Base-by-base conservation (phyloP, 495 filamentous ascomycete species). In the Aspergillus olivimuriae region DNA sequence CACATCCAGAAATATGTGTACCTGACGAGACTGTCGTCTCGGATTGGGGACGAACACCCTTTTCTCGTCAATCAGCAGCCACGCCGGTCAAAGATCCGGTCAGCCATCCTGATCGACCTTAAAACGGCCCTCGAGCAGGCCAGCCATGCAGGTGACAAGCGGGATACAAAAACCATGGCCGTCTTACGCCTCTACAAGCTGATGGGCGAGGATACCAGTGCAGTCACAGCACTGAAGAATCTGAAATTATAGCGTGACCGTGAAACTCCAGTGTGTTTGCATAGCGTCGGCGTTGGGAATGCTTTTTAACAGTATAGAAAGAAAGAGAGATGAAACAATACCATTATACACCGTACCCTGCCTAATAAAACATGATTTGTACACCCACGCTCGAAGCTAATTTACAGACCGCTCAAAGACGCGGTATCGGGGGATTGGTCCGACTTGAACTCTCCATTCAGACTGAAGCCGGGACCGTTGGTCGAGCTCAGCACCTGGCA, bases 401-500 rank as follows among this genome's bases (percentile, higher is more conserved):
- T 69, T 72, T 70, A 69, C 61, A 61, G 23, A 52, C 63, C 63
- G 20, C 52, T 58, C 53, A 74, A 53, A 41, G 51, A 55, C 39
- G 62, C 48, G 65, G 74, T 15, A 70, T 71, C 46, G 63, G 68
- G 63, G 48, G 80, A 82, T 41, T 77, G 66, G 8, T 77, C 68
- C 39, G 80, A 60, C 42, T 61, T 77, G 65, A 92, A 86, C 22
- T 76, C 74, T 35, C 91, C 92, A 48, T 79, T 92, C 56, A 98
- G 64, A 55, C 78, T 83, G 73, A 98, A 86, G 3, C 89, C 92
- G 4, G 90, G 86, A 18, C 82, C 83, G 57, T 86, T 66, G 21
- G 89, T 94, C 1, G 89, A 87, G 68, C 87, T 89, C 52, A 98
- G 69, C n/a, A 95, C 78, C 78, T 82, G 49, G n/a, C 10, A 37